Conservation (phyloP, 2,329 filamentous ascomycete genomes). For the Monosporascus sp. region DNA sequence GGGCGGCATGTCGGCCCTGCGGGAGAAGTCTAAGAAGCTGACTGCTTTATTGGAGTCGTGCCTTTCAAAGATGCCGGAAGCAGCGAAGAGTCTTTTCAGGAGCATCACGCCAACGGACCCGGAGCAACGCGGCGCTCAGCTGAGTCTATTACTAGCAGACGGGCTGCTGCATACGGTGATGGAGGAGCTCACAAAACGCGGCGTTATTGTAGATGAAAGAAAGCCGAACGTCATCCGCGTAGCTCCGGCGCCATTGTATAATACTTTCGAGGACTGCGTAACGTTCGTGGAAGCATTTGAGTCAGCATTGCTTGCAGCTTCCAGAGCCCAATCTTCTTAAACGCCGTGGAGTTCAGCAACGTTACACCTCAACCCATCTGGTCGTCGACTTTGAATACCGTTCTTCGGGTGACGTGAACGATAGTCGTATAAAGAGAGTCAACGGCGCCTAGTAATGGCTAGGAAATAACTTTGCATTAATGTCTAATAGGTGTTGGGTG, state of each 20-base stretch:
- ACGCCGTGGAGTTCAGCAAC: neutral
- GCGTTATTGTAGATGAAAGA: slow-evolving; percentile 69
- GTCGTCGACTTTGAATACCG: too few relatives aligned
- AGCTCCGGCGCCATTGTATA: slow-evolving; percentile 71
- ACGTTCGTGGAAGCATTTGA: slow-evolving; percentile 46
- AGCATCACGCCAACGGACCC: slow-evolving; percentile 65
- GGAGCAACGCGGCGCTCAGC: slow-evolving; percentile 63
- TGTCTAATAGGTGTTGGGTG: too few relatives aligned
- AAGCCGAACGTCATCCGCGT: slow-evolving; percentile 71
- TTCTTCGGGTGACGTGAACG: too few relatives aligned
- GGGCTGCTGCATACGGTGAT: slow-evolving; percentile 61
- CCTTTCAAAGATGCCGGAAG: slow-evolving; percentile 37
- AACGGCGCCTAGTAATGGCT: too few relatives aligned
- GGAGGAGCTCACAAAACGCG: slow-evolving; percentile 52
- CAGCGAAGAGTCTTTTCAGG: slow-evolving; percentile 37
- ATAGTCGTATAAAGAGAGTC: too few relatives aligned
- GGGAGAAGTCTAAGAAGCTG: slow-evolving; percentile 59
- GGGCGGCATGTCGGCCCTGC: slow-evolving; percentile 54
- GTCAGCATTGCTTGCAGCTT: slow-evolving; percentile 17
- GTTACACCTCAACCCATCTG: neutral
- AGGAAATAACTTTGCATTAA: too few relatives aligned
- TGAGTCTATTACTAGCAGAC: slow-evolving; percentile 55
- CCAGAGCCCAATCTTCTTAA: slow-evolving; percentile 6
- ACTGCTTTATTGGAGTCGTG: slow-evolving; percentile 65
- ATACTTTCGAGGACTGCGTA: slow-evolving; percentile 62